Evolutionary conservation across 257 asterid species (phyloP), one percentile per base, ranked within the genome.

Genomic region (Vinca minor): DNA sequence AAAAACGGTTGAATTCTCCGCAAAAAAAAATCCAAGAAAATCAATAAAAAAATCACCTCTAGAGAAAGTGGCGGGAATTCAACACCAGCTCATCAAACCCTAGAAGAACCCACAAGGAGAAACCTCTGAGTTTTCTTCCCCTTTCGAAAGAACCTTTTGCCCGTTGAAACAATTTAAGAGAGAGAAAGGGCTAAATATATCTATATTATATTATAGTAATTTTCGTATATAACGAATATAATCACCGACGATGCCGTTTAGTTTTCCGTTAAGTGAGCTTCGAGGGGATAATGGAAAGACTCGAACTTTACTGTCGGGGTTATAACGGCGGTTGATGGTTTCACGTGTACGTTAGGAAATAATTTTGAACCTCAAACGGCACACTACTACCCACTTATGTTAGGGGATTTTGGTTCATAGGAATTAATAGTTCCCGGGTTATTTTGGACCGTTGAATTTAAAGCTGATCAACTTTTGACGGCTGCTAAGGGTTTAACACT

Each of bases 291-390:
- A 44, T 14, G 1, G 47, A 62, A 60, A n/a, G n/a, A n/a, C n/a
- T n/a, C n/a, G n/a, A n/a, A n/a, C n/a, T n/a, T n/a, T 38, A 2
- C 32, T 3, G 58, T 69, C 67, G 42, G 4, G 31, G 45, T 49
- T 44, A 17, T 67, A 68, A n/a, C n/a, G 84, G 73, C 79, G 71
- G 56, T 65, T 77, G 69, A 77, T 83, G 74, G 80, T 62, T 73
- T 69, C 77, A 54, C 84, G 84, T 77, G 87, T 73, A 84, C 82
- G 91, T 83, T 83, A 77, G 78, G 73, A 45, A 74, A 69, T 73
- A 72, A 82, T 87, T 88, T 91, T 88, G 88, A 91, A 91, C 91
- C 83, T 83, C 89, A 83, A 91, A 91, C 98, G 96, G 96, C 94
- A 83, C 81, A 74, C 62, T 57, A 65, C n/a, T n/a, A n/a, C n/a